Base-by-base conservation (phyloP, 2,329 filamentous ascomycete species). In the Torrubiella hemipterigena region DNA sequence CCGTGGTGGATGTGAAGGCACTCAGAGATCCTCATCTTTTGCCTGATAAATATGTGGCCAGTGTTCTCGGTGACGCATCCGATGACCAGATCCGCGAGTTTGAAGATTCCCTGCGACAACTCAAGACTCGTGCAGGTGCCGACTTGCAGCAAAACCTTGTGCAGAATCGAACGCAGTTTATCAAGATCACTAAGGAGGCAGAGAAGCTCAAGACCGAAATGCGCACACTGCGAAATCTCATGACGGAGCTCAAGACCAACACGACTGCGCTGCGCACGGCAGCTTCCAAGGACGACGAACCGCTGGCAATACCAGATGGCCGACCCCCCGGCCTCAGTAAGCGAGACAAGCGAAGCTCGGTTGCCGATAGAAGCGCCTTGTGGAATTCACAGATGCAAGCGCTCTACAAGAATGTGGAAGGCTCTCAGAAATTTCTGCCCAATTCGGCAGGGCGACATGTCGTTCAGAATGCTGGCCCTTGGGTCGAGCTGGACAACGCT, bases 101-200 rank as follows among this genome's bases (percentile, higher is more conserved):
- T 51, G 82, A 93, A 51, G 66, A 72, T 30, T 76, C 77, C 15
- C 63, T 95, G 26, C 76, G 77, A 41, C 80, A 79, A 45, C 66
- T 91, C 34, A 89, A 89, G 55, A 70, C 71, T 42, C 74, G 82
- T 34, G 86, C 85, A 7, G 79, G 81, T 5, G 69, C 76, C 29
- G 87, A 96, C 45, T 66, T 98, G 15, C 89, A 96, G 55, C 84
- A 93, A 50, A 96, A 87, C 56, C 81, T 98, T 30, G 89, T 93
- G 57, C 87, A 95, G 55, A 98, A 98, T 56, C 77, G 91, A 29
- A 93, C 85, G 0, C 91, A 96, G 49, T 98, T 98, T 51, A 96
- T 98, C 65, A 93, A 93, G 57, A 96, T 98, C 55, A 95, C 87
- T 52, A 95, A 96, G 58, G 91, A 98, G 60, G 91, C 93, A 3